phyloP scores from a whole-genome alignment of 495 filamentous ascomycete species.

The Friedmanniomyces simplex region DNA sequence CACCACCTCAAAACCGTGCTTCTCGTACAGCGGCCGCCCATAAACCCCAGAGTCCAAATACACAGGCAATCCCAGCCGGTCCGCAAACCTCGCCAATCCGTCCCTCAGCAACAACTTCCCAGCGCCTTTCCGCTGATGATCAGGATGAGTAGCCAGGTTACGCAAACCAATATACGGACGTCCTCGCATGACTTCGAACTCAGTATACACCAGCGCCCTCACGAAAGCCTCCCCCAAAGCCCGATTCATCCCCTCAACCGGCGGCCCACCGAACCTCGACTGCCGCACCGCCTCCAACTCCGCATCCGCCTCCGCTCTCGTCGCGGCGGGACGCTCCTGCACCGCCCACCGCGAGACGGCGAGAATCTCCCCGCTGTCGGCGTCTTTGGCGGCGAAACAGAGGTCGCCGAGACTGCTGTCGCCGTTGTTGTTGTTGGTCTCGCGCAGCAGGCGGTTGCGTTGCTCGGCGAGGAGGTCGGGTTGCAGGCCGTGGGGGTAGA shows the following conservation, averaged over 20 bases:
- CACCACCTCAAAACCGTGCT: slow-evolving; percentile 12
- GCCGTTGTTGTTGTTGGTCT: neutral
- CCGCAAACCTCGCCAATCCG: slow-evolving; percentile 12
- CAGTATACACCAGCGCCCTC: neutral
- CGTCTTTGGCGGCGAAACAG: slow-evolving; percentile 12
- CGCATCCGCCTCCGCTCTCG: neutral
- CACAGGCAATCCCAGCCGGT: slow-evolving; percentile 5
- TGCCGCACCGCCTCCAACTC: neutral
- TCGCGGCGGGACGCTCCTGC: neutral
- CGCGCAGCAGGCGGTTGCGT: neutral
- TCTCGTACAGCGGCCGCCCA: slow-evolving; percentile 20
- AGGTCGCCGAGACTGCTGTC: neutral
- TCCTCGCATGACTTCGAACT: neutral
- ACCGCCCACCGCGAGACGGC: slow-evolving; percentile 5
- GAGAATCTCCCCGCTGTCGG: slow-evolving; percentile 4
- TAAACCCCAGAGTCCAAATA: slow-evolving; percentile 5
- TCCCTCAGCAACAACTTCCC: slow-evolving; percentile 5
- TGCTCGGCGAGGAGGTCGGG: neutral
- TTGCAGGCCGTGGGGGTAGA: slow-evolving; percentile 1
- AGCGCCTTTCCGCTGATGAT: slow-evolving; percentile 10
- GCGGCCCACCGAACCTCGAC: neutral
- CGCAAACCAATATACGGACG: neutral
- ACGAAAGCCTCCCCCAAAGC: slow-evolving; percentile 1
- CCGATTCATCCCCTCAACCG: neutral
- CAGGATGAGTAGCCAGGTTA: slow-evolving; percentile 6